Evolutionary conservation across 306 rosid species (phyloP).

Genomic region (Cicer cuneatum): DNA sequence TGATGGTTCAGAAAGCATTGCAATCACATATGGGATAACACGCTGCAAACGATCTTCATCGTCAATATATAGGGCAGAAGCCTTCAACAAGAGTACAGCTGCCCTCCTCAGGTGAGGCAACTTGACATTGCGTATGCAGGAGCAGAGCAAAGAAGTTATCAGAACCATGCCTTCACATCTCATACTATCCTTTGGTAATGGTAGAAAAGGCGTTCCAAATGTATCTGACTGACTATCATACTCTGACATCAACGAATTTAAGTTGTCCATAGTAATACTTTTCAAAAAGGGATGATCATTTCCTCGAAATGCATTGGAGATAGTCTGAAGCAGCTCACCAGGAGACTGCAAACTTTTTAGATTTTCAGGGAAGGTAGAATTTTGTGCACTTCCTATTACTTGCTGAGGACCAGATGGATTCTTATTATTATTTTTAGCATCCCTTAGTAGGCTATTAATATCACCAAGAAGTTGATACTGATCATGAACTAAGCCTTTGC

Average conservation of each 20-base stretch:
- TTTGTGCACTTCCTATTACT: slow-evolving; percentile 51
- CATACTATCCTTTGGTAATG: slow-evolving; percentile 79
- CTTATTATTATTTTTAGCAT: slow-evolving; percentile 62
- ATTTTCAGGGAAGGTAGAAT: slow-evolving; percentile 63
- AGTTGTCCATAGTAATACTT: slow-evolving; percentile 73
- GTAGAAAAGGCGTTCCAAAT: slow-evolving; percentile 80
- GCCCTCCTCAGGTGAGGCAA: slow-evolving; percentile 91
- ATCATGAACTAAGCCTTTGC: slow-evolving; percentile 63
- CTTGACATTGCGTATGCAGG: slow-evolving; percentile 93
- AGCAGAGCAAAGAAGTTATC: slow-evolving; percentile 91
- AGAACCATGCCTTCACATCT: slow-evolving; percentile 97
- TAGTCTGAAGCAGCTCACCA: slow-evolving; percentile 78
- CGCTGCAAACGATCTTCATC: slow-evolving; percentile 95
- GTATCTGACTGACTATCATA: slow-evolving; percentile 94
- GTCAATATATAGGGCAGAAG: slow-evolving; percentile 86
- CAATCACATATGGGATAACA: slow-evolving; percentile 91
- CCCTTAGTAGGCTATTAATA: slow-evolving; percentile 70
- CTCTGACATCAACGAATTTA: slow-evolving; percentile 79
- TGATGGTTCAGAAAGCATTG: slow-evolving; percentile 88
- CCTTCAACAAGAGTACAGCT: slow-evolving; percentile 86
- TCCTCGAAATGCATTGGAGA: slow-evolving; percentile 81
- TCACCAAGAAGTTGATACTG: slow-evolving; percentile 80
- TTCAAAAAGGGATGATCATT: slow-evolving; percentile 83
- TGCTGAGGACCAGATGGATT: slow-evolving; percentile 55
- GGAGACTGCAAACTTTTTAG: slow-evolving; percentile 70